Base-by-base conservation (phyloP, 1,284 basidiomycete species). In the Leucoagaricus sp. region DNA sequence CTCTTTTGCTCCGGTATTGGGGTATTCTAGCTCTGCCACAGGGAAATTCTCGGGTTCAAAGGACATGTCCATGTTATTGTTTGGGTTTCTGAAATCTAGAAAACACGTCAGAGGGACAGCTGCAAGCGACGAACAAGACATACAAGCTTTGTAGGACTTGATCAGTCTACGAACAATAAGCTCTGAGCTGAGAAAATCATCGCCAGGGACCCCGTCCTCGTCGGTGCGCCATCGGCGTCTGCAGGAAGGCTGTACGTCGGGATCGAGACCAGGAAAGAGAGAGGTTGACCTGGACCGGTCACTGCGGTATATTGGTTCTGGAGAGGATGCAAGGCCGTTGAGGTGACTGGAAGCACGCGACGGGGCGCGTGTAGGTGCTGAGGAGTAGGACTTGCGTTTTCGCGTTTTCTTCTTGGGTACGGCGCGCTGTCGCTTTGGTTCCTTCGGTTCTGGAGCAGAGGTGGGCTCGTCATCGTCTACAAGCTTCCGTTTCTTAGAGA, bases 141-240 rank as follows among this genome's bases (percentile, higher is more conserved):
- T 60, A 90, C 89, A 86, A 53, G 74, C 68, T 70, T 84, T 87
- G 64, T 91, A 89, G 1, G 78, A 78, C 64, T 82, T 85, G 71
- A 84, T 78, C 1, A 89, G 71, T 34, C 71, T 66, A 61, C 72
- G 74, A 15, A 91, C 84, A 4, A 86, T 85, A 21, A 70, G 69
- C 64, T 86, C 85, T 21, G 84, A 86, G 67, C 82, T 87, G 40
- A 84, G 68, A 62, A 86, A 79, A 1, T 65, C 70, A 1, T 73
- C 68, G 1, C 81, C 82, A 1, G 82, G 80, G 28, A 70, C 69
- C 1, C 83, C 85, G 56, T 81, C 74, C 51, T 83, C 79, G 21
- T 73, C 67, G 13, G 77, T 78, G 66, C 77, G 77, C 75, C 85
- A 89, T 26, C 63, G 60, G 45, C 75, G 71, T 33, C 59, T 59